Percentiles rank a stretch among this genome's conserved stretches.
Evolutionary conservation across 2,329 filamentous ascomycete genomes (phyloP).

Genomic region (Aspergillus tamarii): DNA sequence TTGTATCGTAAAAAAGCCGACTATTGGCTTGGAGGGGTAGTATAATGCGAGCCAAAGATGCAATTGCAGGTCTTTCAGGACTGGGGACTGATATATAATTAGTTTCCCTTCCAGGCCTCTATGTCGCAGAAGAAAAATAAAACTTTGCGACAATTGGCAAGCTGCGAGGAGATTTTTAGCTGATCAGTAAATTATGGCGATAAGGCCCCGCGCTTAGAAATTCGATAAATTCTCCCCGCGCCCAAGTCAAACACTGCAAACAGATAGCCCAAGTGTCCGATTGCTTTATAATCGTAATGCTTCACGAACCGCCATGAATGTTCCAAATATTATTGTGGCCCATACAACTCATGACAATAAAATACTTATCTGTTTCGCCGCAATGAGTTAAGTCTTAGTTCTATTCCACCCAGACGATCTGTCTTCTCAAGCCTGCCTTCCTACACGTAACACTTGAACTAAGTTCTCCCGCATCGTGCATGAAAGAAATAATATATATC

Average conservation of each 20-base stretch:
- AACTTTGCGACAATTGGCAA: neutral
- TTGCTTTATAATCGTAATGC: neutral
- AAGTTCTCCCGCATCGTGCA: too few relatives aligned
- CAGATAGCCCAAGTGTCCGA: constrained; percentile 3
- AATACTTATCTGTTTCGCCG: too few relatives aligned
- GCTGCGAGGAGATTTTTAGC: constrained; percentile 12
- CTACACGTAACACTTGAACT: too few relatives aligned
- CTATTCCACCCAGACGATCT: neutral
- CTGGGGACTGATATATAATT: neutral
- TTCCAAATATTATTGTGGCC: neutral
- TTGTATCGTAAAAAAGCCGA: neutral
- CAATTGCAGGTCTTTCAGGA: neutral
- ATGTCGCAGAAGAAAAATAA: neutral
- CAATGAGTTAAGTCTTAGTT: neutral
- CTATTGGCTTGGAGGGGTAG: neutral
- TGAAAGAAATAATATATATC: too few relatives aligned
- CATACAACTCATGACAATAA: neutral
- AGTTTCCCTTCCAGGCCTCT: neutral
- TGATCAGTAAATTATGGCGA: constrained; percentile 15
- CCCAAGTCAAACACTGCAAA: constrained; percentile 29
- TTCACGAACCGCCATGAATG: neutral
- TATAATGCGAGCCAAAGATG: neutral
- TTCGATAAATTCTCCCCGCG: constrained; percentile 29
- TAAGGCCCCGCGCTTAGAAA: constrained; percentile 32
- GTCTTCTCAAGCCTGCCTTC: too few relatives aligned